Conservation (phyloP, 768 basidiomycete species). For the Candolleomyces efflorescens region DNA sequence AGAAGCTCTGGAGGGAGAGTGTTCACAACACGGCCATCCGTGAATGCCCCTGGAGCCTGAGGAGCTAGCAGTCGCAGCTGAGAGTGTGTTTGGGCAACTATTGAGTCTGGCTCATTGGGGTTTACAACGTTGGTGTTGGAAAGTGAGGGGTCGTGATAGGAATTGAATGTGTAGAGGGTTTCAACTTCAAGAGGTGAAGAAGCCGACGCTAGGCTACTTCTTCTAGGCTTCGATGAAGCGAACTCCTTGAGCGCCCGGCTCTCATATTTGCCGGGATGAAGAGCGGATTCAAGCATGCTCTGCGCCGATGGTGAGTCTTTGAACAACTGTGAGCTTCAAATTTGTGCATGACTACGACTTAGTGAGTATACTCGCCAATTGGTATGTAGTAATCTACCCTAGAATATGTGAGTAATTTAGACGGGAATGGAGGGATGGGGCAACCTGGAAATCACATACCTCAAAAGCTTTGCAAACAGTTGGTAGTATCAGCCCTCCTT, state of each 20-base stretch:
- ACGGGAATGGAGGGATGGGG: too few relatives aligned
- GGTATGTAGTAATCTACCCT: too few relatives aligned
- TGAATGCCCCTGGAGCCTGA: background rate
- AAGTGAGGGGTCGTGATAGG: background rate
- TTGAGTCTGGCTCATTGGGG: background rate
- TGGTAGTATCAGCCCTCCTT: too few relatives aligned
- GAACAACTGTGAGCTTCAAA: too few relatives aligned
- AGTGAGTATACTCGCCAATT: too few relatives aligned
- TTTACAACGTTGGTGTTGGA: background rate
- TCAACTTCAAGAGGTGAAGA: background rate
- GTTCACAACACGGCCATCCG: background rate
- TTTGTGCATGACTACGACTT: too few relatives aligned
- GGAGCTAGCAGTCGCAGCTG: too few relatives aligned
- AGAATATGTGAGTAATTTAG: too few relatives aligned
- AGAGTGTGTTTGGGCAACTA: background rate
- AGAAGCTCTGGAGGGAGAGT: background rate
- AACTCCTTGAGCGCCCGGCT: background rate
- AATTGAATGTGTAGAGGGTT: background rate
- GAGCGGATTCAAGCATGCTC: background rate
- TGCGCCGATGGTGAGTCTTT: too few relatives aligned
- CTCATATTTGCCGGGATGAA: background rate
- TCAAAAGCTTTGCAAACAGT: background rate
- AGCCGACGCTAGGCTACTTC: background rate
- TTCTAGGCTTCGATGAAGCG: background rate
- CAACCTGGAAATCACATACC: background rate